Evolutionary conservation across 345 rosid species (phyloP).

Genomic region (Populus alba): DNA sequence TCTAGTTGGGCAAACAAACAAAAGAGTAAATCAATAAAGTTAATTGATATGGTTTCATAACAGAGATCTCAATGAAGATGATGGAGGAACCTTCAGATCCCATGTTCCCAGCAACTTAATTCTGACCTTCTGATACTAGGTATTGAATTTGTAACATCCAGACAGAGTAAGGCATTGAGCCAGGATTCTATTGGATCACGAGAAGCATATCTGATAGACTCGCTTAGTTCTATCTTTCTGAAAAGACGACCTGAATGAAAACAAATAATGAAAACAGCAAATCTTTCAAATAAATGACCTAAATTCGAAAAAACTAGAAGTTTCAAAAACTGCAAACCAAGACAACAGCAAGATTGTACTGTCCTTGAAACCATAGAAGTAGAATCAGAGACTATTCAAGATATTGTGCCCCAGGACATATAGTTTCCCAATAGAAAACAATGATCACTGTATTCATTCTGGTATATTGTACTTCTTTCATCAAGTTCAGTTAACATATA

Average conservation of each 20-base stretch:
- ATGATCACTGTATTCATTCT: background rate
- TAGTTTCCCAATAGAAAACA: background rate
- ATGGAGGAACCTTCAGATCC: constrained; percentile 2
- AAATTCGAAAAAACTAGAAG: background rate
- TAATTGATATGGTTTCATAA: background rate
- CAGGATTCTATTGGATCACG: constrained; percentile 97
- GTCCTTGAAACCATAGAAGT: background rate
- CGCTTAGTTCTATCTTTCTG: constrained; percentile 84
- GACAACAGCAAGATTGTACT: background rate
- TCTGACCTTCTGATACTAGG: constrained; percentile 69
- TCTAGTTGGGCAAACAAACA: constrained; percentile 35
- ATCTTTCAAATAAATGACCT: background rate
- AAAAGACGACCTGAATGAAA: constrained; percentile 67
- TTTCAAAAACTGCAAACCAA: background rate
- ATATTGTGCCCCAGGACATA: background rate
- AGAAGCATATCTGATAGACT: constrained; percentile 89
- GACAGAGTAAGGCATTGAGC: constrained; percentile 87
- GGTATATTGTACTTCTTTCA: background rate
- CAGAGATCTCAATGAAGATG: background rate
- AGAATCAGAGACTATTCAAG: background rate
- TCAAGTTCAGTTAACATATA: background rate
- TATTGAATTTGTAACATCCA: constrained; percentile 68
- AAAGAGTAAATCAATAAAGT: constrained; percentile 10
- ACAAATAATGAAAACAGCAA: constrained; percentile 13
- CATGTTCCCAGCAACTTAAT: constrained; percentile 1